Conservation (phyloP, 2,329 filamentous ascomycete genomes). For the Chrysoporthe austroafricana region DNA sequence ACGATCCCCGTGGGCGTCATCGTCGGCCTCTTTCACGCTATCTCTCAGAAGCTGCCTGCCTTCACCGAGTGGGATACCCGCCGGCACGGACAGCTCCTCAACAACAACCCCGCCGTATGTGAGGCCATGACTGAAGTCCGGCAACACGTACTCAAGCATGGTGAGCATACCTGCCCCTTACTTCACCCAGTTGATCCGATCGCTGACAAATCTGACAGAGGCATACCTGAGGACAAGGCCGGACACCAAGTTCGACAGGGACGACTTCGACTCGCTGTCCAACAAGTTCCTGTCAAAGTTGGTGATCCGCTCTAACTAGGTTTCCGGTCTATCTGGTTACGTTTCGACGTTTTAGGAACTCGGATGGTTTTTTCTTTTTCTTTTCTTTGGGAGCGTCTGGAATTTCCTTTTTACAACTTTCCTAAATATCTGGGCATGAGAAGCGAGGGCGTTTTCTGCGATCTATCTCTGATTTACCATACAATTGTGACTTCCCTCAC, state of each 20-base stretch:
- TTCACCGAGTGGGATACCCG: conserved; percentile 93
- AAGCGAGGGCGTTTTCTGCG: conserved; percentile 37
- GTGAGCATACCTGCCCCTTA: conserved; percentile 56
- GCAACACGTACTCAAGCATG: conserved; percentile 89
- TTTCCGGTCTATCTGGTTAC: conserved; percentile 22
- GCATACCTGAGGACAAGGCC: conserved; percentile 80
- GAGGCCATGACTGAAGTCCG: conserved; percentile 96
- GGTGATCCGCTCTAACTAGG: conserved; percentile 89
- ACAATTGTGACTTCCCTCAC: conserved; percentile 25
- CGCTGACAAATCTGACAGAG: conserved; percentile 64
- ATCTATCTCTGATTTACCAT: conserved; percentile 20
- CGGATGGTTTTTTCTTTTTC: conserved; percentile 33
- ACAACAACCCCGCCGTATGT: conserved; percentile 90
- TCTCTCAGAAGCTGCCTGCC: conserved; percentile 91
- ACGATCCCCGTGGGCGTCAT: conserved; percentile 94
- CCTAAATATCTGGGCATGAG: conserved; percentile 31
- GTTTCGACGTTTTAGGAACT: background rate
- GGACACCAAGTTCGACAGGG: conserved; percentile 82
- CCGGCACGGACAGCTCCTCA: conserved; percentile 87
- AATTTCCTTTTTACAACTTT: conserved; percentile 11
- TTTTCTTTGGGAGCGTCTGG: background rate
- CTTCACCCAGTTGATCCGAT: background rate
- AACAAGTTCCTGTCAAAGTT: conserved; percentile 98
- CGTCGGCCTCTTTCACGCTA: conserved; percentile 94
- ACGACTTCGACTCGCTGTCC: conserved; percentile 92